Evolutionary conservation across 108 stramenopile genomes (phyloP), one percentile per base, ranked within the genome.

Genomic region (Skeletonema potamos): DNA sequence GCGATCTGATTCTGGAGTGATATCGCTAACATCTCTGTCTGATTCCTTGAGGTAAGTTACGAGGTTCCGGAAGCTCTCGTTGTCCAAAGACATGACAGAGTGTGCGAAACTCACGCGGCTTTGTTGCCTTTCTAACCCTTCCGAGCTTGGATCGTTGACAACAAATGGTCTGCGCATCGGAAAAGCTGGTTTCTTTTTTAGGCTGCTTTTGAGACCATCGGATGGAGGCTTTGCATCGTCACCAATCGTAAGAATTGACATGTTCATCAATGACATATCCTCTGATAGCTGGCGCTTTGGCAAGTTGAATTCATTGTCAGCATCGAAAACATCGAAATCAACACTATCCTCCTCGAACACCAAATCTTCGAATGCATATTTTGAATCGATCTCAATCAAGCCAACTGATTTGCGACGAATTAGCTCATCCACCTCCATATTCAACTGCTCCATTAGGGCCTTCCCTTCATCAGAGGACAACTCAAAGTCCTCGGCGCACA

Each of bases 221-320:
- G 48, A 5, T 9, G 48, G 48, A 51, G 48, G 22, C 22, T 51
- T 51, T 51, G 22, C 20, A 18, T 30, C 26, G 13, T 67, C 73
- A 15, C 67, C 54, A 27, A 74, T 58, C 15, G 73, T 66, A 0
- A 74, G 57, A 24, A 74, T 12, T 28, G 73, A 74, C 73, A 74
- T 74, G 27, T 74, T 66, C 73, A 74, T 74, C 48, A 74, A 58
- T 1, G 73, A 67, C 12, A 65, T n/a, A 54, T 65, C 73, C 27
- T 37, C 59, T 46, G 43, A 32, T 12, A 30, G 17, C 33, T 55
- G 20, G 2, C 20, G 54, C 20, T 24, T 56, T 2, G 55, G 54
- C 51, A 46, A 54, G 32, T 22, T 30, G 10, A 24, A 56, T 26
- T 54, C 44, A 30, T 54, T 41, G 10, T 64, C 13, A 15, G 10